Evolutionary conservation across 306 rosid species (phyloP).

Genomic region (Corylus americana): DNA sequence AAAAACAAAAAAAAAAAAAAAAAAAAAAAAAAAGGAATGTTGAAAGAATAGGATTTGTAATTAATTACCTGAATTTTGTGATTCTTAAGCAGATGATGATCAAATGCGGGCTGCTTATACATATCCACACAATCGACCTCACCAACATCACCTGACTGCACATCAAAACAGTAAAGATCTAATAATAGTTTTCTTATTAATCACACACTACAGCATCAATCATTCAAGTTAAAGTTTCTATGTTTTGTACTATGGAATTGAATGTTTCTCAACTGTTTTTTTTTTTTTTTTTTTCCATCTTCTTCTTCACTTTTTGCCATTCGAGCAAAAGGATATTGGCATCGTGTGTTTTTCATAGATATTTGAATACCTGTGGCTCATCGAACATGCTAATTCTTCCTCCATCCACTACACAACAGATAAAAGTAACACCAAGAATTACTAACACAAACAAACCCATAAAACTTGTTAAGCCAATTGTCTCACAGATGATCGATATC

Average conservation of each 20-base stretch:
- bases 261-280: no score
- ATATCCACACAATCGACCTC: conserved; percentile 32
- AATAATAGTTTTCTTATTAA: neutral
- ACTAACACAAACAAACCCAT: neutral
- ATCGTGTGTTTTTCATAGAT: neutral
- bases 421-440: neutral
- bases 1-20: no score
- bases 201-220: neutral
- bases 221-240: neutral
- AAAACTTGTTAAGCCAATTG: neutral
- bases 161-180: neutral
- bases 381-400: neutral
- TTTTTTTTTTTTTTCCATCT: neutral
- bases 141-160: neutral
- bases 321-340: neutral
- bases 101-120: conserved; percentile 32
- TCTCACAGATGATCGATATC: no score
- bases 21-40: neutral
- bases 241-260: no score
- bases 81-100: conserved; percentile 34
- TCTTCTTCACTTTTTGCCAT: neutral
- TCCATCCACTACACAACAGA: neutral
- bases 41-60: neutral
- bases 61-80: conserved; percentile 29
- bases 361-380: neutral